Evolutionary conservation across 257 asterid species (phyloP).

Genomic region (Lithospermum erythrorhizon): DNA sequence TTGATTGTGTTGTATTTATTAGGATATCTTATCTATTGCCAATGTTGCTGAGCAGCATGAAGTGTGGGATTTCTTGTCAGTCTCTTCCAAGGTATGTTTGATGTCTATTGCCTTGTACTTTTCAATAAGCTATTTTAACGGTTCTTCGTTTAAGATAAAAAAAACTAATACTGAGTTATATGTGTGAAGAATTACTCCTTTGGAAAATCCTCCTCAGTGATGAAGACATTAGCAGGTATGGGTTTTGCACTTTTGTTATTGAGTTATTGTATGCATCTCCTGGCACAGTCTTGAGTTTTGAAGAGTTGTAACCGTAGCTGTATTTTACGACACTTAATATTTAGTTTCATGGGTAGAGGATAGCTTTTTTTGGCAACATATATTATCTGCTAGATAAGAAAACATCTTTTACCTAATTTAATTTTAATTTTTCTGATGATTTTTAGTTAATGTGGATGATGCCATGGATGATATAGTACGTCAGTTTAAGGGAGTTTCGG

Average conservation of each 20-base stretch:
- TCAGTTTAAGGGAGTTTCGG: slow-evolving; percentile 95
- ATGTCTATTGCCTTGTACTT: slow-evolving; percentile 6
- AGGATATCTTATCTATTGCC: slow-evolving; percentile 95
- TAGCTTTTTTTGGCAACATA: too few species aligned
- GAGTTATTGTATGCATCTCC: too few species aligned
- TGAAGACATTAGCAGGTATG: slow-evolving; percentile 82
- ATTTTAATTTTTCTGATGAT: slow-evolving; percentile 6
- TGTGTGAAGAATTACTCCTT: slow-evolving; percentile 80
- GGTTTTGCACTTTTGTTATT: too few species aligned
- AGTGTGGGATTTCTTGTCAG: slow-evolving; percentile 98
- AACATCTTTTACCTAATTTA: slow-evolving; percentile 3
- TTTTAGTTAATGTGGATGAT: slow-evolving; percentile 92
- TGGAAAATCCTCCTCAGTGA: slow-evolving; percentile 91
- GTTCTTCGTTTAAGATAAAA: slow-evolving; percentile 8
- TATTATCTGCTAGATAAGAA: background rate
- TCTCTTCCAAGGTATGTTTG: slow-evolving; percentile 66
- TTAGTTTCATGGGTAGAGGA: too few species aligned
- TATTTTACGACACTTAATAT: too few species aligned
- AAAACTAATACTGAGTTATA: slow-evolving; percentile 24
- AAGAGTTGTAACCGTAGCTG: too few species aligned
- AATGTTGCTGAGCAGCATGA: slow-evolving; percentile 99
- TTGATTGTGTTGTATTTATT: slow-evolving; percentile 21
- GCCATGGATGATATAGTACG: slow-evolving; percentile 98
- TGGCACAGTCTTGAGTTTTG: too few species aligned
- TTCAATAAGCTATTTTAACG: slow-evolving; percentile 4